Evolutionary conservation across 192 early-diverging fungal genomes (phyloP).

Genomic region (Entomortierella lignicola): DNA sequence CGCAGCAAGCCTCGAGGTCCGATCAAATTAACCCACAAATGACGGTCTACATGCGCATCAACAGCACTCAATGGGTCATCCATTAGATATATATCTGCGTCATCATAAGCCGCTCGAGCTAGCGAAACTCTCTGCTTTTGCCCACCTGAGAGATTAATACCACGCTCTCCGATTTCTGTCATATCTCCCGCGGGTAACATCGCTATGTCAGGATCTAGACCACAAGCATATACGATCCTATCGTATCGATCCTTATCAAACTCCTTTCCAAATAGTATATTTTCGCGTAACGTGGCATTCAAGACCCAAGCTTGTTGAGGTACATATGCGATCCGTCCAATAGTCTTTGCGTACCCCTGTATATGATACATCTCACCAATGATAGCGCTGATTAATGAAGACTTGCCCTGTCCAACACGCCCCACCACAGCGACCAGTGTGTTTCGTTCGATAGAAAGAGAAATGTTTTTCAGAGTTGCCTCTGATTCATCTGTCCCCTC

Average conservation of each 20-base stretch:
- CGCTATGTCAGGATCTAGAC: constrained; percentile 17
- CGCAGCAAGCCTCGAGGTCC: constrained; percentile 32
- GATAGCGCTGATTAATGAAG: constrained; percentile 73
- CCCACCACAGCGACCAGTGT: constrained; percentile 71
- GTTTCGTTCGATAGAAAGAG: constrained; percentile 46
- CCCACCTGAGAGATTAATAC: constrained; percentile 73
- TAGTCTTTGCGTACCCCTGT: constrained; percentile 61
- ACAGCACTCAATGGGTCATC: constrained; percentile 86
- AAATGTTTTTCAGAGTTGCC: constrained; percentile 52
- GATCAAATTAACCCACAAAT: constrained; percentile 57
- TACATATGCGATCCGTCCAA: constrained; percentile 72
- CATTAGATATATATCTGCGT: constrained; percentile 75
- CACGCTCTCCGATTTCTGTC: constrained; percentile 75
- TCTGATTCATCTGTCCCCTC: not conserved
- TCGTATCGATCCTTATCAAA: constrained; percentile 15
- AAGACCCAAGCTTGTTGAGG: constrained; percentile 60
- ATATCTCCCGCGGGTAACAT: constrained; percentile 35
- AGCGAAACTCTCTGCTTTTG: constrained; percentile 83
- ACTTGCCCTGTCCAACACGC: constrained; percentile 82
- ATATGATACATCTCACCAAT: constrained; percentile 87
- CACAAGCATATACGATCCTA: constrained; percentile 12
- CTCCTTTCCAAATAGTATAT: constrained; percentile 54
- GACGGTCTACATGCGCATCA: constrained; percentile 59
- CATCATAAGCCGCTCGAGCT: constrained; percentile 81
- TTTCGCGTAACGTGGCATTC: constrained; percentile 38